A percentile compares a stretch with the other conserved stretches of the same genome.
Conservation (phyloP, 495 filamentous ascomycete genomes). For the Aspergillus olivimuriae region DNA sequence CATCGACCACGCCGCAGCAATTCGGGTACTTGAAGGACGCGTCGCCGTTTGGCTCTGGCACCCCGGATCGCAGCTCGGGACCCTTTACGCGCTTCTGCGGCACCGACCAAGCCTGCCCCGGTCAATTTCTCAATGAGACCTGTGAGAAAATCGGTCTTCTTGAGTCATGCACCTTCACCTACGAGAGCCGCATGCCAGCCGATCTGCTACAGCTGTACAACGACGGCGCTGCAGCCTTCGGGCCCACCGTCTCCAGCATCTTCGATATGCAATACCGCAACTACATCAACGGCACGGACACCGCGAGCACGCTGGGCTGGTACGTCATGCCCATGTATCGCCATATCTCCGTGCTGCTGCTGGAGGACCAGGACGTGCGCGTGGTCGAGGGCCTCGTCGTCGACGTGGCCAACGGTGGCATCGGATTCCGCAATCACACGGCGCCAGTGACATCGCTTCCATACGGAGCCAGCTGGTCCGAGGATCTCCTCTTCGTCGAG, state of each 20-base stretch:
- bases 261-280: conserved; percentile 38
- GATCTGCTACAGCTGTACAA: conserved; percentile 24
- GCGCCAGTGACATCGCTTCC: conserved; percentile 14
- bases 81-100: conserved; percentile 10
- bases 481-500: conserved; percentile 42
- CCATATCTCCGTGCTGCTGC: conserved; percentile 19
- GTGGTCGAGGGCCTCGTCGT: conserved; percentile 39
- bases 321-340: conserved; percentile 12
- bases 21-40: conserved; percentile 21
- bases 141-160: neutral
- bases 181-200: conserved; percentile 17
- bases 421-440: conserved; percentile 44
- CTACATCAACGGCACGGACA: conserved; percentile 9
- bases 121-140: neutral
- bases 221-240: conserved; percentile 16
- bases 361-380: conserved; percentile 22
- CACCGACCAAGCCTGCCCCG: neutral
- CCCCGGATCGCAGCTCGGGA: conserved; percentile 4
- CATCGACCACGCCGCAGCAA: neutral
- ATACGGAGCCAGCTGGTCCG: conserved; percentile 30
- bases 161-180: neutral
- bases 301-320: neutral
- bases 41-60: conserved; percentile 14
- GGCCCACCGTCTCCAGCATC: conserved; percentile 28
- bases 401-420: conserved; percentile 30